Conservation (phyloP, 164 flowering plant genomes). For the Macadamia integrifolia region DNA sequence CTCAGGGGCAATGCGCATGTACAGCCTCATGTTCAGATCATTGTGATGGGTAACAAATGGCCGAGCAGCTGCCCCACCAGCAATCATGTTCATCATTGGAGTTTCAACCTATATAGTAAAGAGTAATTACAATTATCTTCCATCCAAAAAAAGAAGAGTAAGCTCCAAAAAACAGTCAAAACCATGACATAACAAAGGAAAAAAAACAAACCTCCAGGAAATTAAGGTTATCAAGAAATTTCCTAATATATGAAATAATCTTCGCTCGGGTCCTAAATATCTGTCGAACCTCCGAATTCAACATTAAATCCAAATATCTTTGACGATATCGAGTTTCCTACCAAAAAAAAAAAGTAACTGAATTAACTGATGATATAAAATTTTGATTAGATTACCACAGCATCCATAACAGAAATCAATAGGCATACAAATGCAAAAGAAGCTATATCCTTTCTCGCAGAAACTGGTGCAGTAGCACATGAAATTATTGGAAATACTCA, state of each 20-base stretch:
- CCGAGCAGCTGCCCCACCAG: conserved; percentile 96
- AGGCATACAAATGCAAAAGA: no score
- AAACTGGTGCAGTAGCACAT: no score
- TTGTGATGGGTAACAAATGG: conserved; percentile 96
- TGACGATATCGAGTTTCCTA: conserved; percentile 97
- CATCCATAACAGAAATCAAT: no score
- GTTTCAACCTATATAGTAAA: conserved; percentile 72
- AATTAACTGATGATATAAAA: no score
- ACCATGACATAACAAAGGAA: not conserved
- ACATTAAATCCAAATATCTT: conserved; percentile 83
- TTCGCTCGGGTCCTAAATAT: conserved; percentile 78
- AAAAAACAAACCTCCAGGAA: conserved; percentile 71
- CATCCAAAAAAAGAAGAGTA: not conserved
- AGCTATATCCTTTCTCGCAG: no score
- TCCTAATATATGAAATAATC: conserved; percentile 52
- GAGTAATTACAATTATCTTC: conserved; percentile 2
- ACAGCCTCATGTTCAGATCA: conserved; percentile 76
- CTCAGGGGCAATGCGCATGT: conserved; percentile 95
- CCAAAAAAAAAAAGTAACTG: conserved; percentile 8
- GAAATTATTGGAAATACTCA: no score
- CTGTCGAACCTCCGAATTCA: conserved; percentile 76
- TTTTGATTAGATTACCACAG: no score
- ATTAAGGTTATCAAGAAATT: conserved; percentile 63
- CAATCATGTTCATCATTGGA: conserved; percentile 98
- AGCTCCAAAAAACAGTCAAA: not conserved